phyloP scores from a whole-genome alignment of 257 asterid species.

The Catharanthus roseus region DNA sequence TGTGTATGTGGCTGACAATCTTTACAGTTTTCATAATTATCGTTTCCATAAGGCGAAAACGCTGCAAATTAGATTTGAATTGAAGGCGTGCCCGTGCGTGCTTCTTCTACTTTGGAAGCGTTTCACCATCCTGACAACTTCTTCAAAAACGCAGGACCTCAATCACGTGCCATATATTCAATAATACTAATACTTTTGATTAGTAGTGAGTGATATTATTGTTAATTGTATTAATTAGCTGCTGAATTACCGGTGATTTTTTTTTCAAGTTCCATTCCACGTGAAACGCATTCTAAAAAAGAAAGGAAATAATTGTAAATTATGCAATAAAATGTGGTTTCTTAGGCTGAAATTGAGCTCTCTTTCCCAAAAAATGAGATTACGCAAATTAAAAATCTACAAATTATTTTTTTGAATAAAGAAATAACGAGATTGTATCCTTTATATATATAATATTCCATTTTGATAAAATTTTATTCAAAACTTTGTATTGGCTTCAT shows the following conservation, averaged over 20 bases:
- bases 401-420: no score
- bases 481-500: no score
- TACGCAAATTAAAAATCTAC: no score
- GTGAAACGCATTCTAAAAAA: background rate
- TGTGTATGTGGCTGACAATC: conserved; percentile 14
- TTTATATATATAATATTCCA: no score
- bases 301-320: background rate
- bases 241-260: background rate
- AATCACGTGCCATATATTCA: background rate
- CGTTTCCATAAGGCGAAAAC: conserved; percentile 2
- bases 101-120: background rate
- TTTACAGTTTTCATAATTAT: conserved; percentile 4
- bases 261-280: background rate
- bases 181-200: no score
- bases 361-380: no score
- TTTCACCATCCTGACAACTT: conserved; percentile 1
- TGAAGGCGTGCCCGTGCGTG: no score
- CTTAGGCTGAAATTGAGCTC: background rate
- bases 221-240: background rate
- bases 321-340: background rate
- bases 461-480: no score
- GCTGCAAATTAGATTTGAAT: background rate
- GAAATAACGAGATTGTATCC: no score
- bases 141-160: background rate
- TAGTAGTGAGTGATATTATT: no score